Evolutionary conservation across 2,329 filamentous ascomycete genomes (phyloP).

Genomic region (Waltergamsia citrina): DNA sequence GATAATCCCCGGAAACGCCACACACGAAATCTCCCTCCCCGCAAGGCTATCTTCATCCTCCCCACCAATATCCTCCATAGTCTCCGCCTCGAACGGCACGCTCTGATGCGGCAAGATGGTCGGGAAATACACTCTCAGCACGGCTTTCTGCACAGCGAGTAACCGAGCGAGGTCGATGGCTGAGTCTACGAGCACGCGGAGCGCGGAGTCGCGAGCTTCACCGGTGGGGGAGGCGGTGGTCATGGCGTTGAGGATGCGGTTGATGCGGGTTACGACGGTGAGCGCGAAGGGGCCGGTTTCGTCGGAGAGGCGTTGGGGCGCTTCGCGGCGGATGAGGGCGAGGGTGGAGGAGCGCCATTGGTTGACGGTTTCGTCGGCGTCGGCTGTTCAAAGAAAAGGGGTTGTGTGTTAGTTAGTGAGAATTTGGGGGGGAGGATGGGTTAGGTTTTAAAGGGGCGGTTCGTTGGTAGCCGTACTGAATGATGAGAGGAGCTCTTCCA

Average conservation of each 20-base stretch:
- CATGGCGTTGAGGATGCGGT: conserved; percentile 38
- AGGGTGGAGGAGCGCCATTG: conserved; percentile 60
- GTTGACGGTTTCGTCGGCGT: conserved; percentile 45
- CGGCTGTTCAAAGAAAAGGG: conserved; percentile 15
- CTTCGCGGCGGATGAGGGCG: conserved; percentile 45
- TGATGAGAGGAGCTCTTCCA: conserved; percentile 34
- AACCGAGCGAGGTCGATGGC: conserved; percentile 47
- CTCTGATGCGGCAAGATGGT: conserved; percentile 40
- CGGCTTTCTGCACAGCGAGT: conserved; percentile 48
- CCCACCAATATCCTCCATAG: conserved; percentile 59
- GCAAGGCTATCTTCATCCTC: conserved; percentile 47
- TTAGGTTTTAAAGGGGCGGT: conserved; percentile 2
- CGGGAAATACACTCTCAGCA: conserved; percentile 47
- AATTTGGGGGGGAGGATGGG: neutral
- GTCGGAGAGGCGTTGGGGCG: conserved; percentile 31
- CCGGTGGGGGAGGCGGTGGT: conserved; percentile 26
- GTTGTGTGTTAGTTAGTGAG: neutral
- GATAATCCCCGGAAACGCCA: conserved; percentile 54
- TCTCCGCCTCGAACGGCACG: conserved; percentile 44
- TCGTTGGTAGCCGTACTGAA: conserved; percentile 15
- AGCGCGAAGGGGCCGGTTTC: conserved; percentile 34
- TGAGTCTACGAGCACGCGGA: conserved; percentile 41
- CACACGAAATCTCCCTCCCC: conserved; percentile 46
- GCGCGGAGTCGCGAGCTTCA: conserved; percentile 38
- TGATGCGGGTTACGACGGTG: conserved; percentile 33